phyloP scores from a whole-genome alignment of 441 rosid species.

The Corymbia calophylla region DNA sequence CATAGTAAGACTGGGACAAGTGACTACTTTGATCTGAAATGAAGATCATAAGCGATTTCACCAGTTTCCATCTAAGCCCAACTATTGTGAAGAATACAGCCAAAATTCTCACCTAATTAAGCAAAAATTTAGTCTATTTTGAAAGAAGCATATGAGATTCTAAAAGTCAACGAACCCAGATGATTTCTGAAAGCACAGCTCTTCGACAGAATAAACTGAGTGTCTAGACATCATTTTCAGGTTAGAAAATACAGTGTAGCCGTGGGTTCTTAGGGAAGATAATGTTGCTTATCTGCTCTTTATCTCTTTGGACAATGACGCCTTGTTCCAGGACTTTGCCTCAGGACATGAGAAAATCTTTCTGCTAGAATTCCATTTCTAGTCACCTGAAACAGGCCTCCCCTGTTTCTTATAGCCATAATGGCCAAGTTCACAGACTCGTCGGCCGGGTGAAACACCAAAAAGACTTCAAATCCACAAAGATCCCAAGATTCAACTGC shows the following conservation, averaged over 20 bases:
- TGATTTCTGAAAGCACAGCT: accelerated
- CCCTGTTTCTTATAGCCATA: not conserved
- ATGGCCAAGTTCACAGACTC: not conserved
- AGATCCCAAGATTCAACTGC: not conserved
- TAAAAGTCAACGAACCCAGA: not conserved
- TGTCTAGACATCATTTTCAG: not conserved
- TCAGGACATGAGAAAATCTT: not conserved
- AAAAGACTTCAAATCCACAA: accelerated
- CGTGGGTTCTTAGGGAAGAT: not conserved
- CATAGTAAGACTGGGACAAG: accelerated
- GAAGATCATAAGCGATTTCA: accelerated
- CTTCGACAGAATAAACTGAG: not conserved
- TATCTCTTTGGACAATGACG: not conserved
- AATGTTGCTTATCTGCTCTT: not conserved
- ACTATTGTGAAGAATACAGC: not conserved
- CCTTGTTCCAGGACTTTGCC: not conserved
- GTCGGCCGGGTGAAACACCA: accelerated
- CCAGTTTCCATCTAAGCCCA: not conserved
- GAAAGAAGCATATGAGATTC: not conserved
- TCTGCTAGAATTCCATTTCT: not conserved
- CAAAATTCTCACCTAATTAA: accelerated
- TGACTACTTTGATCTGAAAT: not conserved
- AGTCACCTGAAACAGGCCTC: not conserved
- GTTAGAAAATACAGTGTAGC: not conserved
- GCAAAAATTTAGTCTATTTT: not conserved